Conservation (phyloP, 2,329 filamentous ascomycete genomes). For the Fusarium dimerum region DNA sequence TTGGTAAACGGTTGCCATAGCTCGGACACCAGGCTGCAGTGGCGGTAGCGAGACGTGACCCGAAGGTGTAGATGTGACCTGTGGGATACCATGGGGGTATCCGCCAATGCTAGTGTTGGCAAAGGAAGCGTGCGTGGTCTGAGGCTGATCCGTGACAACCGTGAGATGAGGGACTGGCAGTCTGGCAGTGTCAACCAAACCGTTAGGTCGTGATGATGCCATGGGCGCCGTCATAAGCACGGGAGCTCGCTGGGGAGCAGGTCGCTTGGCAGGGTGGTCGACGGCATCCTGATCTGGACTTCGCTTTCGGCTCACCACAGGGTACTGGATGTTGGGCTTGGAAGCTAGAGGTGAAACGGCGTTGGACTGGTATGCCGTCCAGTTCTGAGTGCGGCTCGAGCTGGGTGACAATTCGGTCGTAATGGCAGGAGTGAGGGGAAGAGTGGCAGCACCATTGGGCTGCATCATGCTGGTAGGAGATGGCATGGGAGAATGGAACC, state of each 20-base stretch:
- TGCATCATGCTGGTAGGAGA: slow-evolving; percentile 48
- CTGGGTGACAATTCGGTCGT: slow-evolving; percentile 43
- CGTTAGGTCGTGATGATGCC: slow-evolving; percentile 22
- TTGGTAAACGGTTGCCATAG: slow-evolving; percentile 78
- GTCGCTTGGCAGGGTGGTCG: slow-evolving; percentile 58
- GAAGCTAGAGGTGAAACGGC: slow-evolving; percentile 50
- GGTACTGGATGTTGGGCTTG: slow-evolving; percentile 46
- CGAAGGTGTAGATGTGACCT: slow-evolving; percentile 35
- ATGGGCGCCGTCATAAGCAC: slow-evolving; percentile 16
- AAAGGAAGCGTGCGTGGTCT: slow-evolving; percentile 30
- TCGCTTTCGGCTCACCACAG: slow-evolving; percentile 47
- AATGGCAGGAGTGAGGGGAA: slow-evolving; percentile 36
- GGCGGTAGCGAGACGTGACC: slow-evolving; percentile 60
- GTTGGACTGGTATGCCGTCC: slow-evolving; percentile 42
- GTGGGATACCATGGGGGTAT: slow-evolving; percentile 35
- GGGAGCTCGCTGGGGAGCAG: slow-evolving; percentile 29
- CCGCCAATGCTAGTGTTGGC: slow-evolving; percentile 37
- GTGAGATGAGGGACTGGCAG: slow-evolving; percentile 73
- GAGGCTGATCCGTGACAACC: slow-evolving; percentile 51
- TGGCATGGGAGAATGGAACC: slow-evolving; percentile 47
- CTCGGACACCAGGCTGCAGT: slow-evolving; percentile 60
- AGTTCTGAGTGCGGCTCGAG: slow-evolving; percentile 38
- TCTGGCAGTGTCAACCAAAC: slow-evolving; percentile 39
- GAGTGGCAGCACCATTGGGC: slow-evolving; percentile 31
- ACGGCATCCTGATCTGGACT: slow-evolving; percentile 49